Conservation (phyloP, 371 early-diverging fungal species). For the Fennellomyces sp. region DNA sequence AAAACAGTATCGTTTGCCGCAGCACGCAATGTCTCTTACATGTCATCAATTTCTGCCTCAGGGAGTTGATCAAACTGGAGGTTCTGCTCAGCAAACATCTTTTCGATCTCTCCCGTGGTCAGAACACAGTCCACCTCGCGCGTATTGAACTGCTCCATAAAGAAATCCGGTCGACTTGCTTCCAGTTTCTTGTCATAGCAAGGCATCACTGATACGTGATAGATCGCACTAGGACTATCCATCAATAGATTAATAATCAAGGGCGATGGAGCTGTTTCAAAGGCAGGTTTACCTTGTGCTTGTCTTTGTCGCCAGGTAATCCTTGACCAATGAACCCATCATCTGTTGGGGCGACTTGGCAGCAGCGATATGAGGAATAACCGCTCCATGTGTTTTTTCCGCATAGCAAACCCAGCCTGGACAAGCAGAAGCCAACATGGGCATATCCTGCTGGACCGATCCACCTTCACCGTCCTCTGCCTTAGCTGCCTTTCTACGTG, state of each 20-base stretch:
- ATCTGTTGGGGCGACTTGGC: constrained; percentile 96
- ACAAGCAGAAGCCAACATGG: constrained; percentile 84
- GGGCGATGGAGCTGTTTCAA: too few species aligned
- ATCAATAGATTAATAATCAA: not conserved
- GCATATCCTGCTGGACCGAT: constrained; percentile 39
- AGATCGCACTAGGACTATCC: constrained; percentile 71
- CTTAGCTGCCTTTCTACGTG: constrained; percentile 22
- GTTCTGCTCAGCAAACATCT: constrained; percentile 74
- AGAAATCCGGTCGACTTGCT: constrained; percentile 92
- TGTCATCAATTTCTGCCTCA: constrained; percentile 55
- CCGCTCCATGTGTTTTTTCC: constrained; percentile 94
- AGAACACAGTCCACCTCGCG: constrained; percentile 96
- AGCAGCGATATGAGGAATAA: constrained; percentile 82
- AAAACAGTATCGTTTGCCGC: too few species aligned
- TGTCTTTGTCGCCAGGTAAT: constrained; percentile 70
- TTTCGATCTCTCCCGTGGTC: constrained; percentile 84
- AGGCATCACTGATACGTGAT: constrained; percentile 95
- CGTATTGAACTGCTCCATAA: constrained; percentile 72
- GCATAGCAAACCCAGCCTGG: constrained; percentile 98
- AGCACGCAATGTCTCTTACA: constrained; percentile 36
- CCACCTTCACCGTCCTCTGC: constrained; percentile 19
- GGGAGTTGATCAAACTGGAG: constrained; percentile 47
- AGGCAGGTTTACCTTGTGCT: constrained; percentile 42
- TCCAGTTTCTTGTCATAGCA: constrained; percentile 99
- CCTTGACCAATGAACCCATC: constrained; percentile 91